Evolutionary conservation across 1,139 yeast species (phyloP).

Genomic region (Geotrichum carabidarum): DNA sequence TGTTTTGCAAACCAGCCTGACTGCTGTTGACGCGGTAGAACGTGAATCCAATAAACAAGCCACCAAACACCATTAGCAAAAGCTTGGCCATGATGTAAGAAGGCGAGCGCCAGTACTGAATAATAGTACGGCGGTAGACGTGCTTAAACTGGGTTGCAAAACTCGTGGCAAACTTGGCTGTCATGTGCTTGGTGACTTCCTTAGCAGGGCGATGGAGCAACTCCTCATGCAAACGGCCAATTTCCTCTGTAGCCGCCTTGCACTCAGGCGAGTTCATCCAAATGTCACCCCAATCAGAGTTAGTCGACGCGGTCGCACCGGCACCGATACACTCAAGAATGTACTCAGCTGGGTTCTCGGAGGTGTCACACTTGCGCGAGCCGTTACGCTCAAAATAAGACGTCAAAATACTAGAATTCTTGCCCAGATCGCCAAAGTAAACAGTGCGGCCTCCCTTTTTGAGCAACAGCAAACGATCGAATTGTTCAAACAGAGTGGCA

Average conservation of each 20-base stretch:
- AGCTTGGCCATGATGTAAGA: slow-evolving; percentile 24
- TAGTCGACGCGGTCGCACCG: slow-evolving; percentile 63
- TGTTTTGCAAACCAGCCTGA: slow-evolving; percentile 49
- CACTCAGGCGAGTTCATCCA: slow-evolving; percentile 57
- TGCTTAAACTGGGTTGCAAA: slow-evolving; percentile 36
- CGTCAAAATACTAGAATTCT: slow-evolving; percentile 52
- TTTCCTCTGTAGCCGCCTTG: slow-evolving; percentile 35
- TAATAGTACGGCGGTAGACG: slow-evolving; percentile 37
- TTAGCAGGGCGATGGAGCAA: slow-evolving; percentile 28
- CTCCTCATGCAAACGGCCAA: slow-evolving; percentile 41
- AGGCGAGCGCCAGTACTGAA: slow-evolving; percentile 43
- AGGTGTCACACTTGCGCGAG: slow-evolving; percentile 54
- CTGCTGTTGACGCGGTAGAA: slow-evolving; percentile 50
- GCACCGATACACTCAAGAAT: slow-evolving; percentile 72
- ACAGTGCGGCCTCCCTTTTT: slow-evolving; percentile 71
- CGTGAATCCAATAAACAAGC: slow-evolving; percentile 52
- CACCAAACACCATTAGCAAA: slow-evolving; percentile 34
- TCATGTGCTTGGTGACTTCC: slow-evolving; percentile 24
- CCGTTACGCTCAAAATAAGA: slow-evolving; percentile 67
- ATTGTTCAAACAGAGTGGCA: slow-evolving; percentile 64
- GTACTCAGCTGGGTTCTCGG: slow-evolving; percentile 75
- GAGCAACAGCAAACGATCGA: slow-evolving; percentile 64
- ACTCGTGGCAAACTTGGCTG: slow-evolving; percentile 30
- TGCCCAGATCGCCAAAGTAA: slow-evolving; percentile 72
- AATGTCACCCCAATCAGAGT: slow-evolving; percentile 55